A percentile compares a stretch with the other conserved stretches of the same genome.
Evolutionary conservation across 192 early-diverging fungal genomes (phyloP).

Genomic region (Backusella parvicylindrica): DNA sequence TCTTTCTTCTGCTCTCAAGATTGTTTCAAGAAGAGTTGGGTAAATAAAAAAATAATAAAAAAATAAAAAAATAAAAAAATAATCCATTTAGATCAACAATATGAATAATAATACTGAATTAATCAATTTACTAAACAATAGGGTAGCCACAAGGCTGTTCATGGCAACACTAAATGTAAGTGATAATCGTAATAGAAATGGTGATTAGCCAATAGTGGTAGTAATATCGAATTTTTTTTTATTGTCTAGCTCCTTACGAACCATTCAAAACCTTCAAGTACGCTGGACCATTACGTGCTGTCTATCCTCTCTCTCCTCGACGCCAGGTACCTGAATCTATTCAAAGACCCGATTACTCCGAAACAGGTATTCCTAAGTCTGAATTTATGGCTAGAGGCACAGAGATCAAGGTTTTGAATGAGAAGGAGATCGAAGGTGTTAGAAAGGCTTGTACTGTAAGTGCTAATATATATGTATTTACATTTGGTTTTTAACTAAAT

Average conservation of each 20-base stretch:
- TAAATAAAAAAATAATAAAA: conserved; percentile 26
- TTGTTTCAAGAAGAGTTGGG: conserved; percentile 72
- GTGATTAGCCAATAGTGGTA: not conserved
- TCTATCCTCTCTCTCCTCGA: conserved; percentile 70
- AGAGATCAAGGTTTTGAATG: conserved; percentile 65
- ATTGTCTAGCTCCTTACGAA: conserved; percentile 37
- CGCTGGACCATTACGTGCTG: conserved; percentile 66
- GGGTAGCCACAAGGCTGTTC: conserved; percentile 16
- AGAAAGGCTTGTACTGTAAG: conserved; percentile 71
- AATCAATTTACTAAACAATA: not conserved
- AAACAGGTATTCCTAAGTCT: conserved; percentile 61
- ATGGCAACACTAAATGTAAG: conserved; percentile 8
- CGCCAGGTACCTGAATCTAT: conserved; percentile 67
- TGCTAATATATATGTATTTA: not conserved
- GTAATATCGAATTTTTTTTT: not conserved
- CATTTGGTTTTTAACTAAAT: not conserved
- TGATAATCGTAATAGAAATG: not conserved
- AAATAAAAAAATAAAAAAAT: not conserved
- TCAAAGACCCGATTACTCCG: conserved; percentile 40
- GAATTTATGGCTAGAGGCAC: conserved; percentile 71
- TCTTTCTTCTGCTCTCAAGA: conserved; percentile 75
- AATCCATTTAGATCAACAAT: not conserved
- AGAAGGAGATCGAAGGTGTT: conserved; percentile 78
- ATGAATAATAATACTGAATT: not conserved
- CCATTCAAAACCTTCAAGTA: conserved; percentile 59